Conservation (phyloP, 176 grass and related monocot genomes). For the Thalia dealbata region DNA sequence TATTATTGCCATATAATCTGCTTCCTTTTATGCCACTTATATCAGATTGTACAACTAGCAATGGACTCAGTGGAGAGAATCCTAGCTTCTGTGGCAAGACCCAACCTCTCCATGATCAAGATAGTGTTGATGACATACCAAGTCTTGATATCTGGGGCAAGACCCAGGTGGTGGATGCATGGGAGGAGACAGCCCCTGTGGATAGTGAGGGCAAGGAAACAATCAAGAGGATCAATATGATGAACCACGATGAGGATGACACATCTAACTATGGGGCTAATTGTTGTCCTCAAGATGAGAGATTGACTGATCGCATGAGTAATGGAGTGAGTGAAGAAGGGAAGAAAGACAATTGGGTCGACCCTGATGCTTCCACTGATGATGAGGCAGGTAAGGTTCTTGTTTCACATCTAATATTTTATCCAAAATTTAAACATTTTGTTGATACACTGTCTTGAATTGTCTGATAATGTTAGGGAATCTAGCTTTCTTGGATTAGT, state of each 20-base stretch:
- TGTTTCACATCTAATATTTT: background rate
- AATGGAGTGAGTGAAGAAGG: background rate
- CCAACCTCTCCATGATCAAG: background rate
- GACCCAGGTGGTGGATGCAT: constrained; percentile 15
- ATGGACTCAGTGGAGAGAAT: background rate
- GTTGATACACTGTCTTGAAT: background rate
- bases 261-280: background rate
- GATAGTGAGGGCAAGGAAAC: background rate
- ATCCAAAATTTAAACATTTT: background rate
- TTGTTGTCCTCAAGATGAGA: no score
- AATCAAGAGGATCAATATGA: background rate
- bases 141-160: background rate
- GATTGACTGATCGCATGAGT: no score
- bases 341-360: background rate
- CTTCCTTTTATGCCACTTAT: background rate
- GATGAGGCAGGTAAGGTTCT: background rate
- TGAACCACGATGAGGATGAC: background rate
- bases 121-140: background rate
- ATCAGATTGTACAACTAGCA: background rate
- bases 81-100: background rate
- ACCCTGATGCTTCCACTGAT: constrained; percentile 9
- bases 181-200: background rate
- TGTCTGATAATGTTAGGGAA: background rate
- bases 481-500: background rate
- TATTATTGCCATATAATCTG: background rate